Conservation (phyloP, 2,329 filamentous ascomycete species). For the Metarhizium album region DNA sequence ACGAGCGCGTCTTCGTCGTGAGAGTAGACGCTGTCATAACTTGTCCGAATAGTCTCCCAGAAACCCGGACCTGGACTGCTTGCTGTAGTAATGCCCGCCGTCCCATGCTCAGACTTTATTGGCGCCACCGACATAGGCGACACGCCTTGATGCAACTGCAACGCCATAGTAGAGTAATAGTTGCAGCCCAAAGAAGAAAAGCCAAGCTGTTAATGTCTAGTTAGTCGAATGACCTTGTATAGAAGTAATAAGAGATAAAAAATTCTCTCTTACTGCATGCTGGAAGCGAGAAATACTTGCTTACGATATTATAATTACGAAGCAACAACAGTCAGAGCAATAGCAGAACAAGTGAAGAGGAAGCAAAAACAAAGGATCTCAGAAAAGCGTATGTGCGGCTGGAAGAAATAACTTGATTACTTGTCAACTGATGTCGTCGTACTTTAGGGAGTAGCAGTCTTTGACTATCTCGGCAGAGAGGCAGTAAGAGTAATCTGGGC, state of each 20-base stretch:
- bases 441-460: background rate
- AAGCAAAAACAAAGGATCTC: too few relatives aligned
- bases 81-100: background rate
- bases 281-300: too few relatives aligned
- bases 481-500: background rate
- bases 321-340: too few relatives aligned
- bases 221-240: too few relatives aligned
- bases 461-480: background rate
- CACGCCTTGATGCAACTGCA: background rate
- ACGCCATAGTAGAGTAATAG: background rate
- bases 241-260: too few relatives aligned
- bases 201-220: too few relatives aligned
- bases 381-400: too few relatives aligned
- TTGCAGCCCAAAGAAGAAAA: background rate
- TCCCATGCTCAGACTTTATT: background rate
- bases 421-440: background rate
- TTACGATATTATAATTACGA: too few relatives aligned
- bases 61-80: conserved; percentile 4
- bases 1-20: conserved; percentile 13
- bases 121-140: background rate
- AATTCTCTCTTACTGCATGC: too few relatives aligned
- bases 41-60: conserved; percentile 8
- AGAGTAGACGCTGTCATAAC: conserved; percentile 10
- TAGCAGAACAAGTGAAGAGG: too few relatives aligned
- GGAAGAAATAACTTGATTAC: background rate